phyloP scores from a whole-genome alignment of 768 basidiomycete species.

The Russula sp. region DNA sequence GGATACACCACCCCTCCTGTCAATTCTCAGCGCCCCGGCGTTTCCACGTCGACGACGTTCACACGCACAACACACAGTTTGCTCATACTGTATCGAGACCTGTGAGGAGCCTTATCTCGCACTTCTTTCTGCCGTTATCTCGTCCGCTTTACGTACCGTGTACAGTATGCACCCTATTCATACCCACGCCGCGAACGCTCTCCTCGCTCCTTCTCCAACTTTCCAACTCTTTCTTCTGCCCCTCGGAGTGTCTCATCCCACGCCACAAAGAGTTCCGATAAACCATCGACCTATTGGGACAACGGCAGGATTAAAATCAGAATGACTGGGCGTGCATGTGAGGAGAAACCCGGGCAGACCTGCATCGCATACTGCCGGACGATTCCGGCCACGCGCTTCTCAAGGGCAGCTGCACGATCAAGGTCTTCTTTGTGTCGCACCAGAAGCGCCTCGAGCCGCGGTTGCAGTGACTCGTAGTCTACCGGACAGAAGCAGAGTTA shows the following conservation, averaged over 20 bases:
- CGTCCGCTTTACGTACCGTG: neutral
- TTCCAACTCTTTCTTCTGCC: conserved; percentile 51
- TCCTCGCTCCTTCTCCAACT: conserved; percentile 52
- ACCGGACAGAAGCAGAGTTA: neutral
- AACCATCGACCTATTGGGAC: conserved; percentile 54
- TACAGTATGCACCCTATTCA: conserved; percentile 27
- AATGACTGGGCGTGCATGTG: neutral
- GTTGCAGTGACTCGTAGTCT: conserved; percentile 60
- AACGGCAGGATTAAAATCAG: neutral
- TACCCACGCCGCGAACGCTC: conserved; percentile 59
- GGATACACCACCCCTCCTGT: too few relatives aligned
- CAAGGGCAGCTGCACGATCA: conserved; percentile 49
- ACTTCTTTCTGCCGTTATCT: too few relatives aligned
- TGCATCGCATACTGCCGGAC: conserved; percentile 66
- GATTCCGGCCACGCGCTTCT: conserved; percentile 54
- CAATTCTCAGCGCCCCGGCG: too few relatives aligned
- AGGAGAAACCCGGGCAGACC: conserved; percentile 34
- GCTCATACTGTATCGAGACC: too few relatives aligned
- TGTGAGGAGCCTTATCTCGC: too few relatives aligned
- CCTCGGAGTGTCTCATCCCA: conserved; percentile 77
- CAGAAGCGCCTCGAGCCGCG: conserved; percentile 58
- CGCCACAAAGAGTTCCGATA: conserved; percentile 77
- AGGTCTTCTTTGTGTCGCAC: conserved; percentile 54
- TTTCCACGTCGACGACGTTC: too few relatives aligned
- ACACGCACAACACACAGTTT: too few relatives aligned